Percentiles rank a stretch among this genome's conserved stretches.
Conservation (phyloP, 176 grass and related monocot species). For the Melocanna baccifera region DNA sequence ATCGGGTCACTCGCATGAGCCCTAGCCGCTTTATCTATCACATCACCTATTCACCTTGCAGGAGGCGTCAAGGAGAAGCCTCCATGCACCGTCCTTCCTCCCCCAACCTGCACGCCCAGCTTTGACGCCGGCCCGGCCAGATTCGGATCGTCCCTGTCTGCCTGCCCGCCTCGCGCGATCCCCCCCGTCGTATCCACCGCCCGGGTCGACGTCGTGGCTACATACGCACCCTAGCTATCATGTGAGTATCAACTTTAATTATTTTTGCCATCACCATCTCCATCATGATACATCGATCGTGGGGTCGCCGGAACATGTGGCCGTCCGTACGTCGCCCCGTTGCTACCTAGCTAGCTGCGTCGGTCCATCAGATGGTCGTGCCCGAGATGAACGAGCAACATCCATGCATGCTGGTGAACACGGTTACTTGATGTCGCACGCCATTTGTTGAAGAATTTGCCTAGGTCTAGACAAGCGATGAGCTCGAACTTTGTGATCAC, state of each 20-base stretch:
- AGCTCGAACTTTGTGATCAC: too few relatives aligned
- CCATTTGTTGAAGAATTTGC: too few relatives aligned
- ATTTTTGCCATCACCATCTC: neutral
- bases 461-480: too few relatives aligned
- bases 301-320: neutral
- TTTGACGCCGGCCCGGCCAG: conserved; percentile 8
- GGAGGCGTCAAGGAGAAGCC: conserved; percentile 55
- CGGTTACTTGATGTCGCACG: neutral
- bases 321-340: neutral
- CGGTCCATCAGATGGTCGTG: neutral
- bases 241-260: neutral
- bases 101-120: neutral
- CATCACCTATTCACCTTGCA: conserved; percentile 19
- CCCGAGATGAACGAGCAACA: neutral
- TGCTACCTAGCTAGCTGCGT: neutral
- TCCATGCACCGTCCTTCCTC: neutral
- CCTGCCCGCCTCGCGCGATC: neutral
- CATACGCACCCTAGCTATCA: neutral
- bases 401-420: neutral
- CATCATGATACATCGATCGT: neutral
- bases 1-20: neutral
- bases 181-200: neutral
- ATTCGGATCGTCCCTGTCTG: conserved; percentile 33
- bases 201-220: neutral
- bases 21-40: neutral